A percentile compares a stretch with the other conserved stretches of the same genome.
Evolutionary conservation across 768 basidiomycete species (phyloP).

Genomic region (Trametes elegans): DNA sequence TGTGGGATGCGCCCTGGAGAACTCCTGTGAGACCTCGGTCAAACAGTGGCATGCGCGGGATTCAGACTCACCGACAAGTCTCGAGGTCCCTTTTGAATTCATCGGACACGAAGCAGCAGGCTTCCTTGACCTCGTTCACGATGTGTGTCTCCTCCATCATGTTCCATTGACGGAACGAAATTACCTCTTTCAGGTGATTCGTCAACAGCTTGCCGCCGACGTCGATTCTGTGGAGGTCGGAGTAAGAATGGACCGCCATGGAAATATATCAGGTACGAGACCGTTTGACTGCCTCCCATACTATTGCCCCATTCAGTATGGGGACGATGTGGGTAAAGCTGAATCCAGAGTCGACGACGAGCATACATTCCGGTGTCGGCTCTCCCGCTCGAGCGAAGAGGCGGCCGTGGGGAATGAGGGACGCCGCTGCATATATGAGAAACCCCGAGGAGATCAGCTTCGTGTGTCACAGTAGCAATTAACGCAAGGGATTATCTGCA

Average conservation of each 20-base stretch:
- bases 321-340: slow-evolving; percentile 94
- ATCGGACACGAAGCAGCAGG: slow-evolving; percentile 82
- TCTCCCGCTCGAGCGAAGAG: slow-evolving; percentile 54
- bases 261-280: slow-evolving; percentile 27
- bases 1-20: slow-evolving; percentile 49
- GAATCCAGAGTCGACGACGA: slow-evolving; percentile 90
- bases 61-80: slow-evolving; percentile 65
- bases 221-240: slow-evolving; percentile 62
- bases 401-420: slow-evolving; percentile 69
- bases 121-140: slow-evolving; percentile 90
- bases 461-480: no score
- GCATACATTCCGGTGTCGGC: slow-evolving; percentile 69
- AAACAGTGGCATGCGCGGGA: slow-evolving; percentile 1
- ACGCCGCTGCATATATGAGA: slow-evolving; percentile 59
- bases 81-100: slow-evolving; percentile 75
- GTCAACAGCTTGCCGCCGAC: slow-evolving; percentile 95
- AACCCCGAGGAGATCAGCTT: slow-evolving; percentile 8
- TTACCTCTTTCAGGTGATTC: slow-evolving; percentile 90
- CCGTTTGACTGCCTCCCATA: slow-evolving; percentile 85
- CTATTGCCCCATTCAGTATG: slow-evolving; percentile 66
- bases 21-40: neutral
- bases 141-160: slow-evolving; percentile 98
- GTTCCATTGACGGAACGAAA: slow-evolving; percentile 96
- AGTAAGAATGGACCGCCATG: neutral
- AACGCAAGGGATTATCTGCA: no score